These are phyloP conservation scores for Phylloporus arenicola DNA, from an alignment of 768 basidiomycete genomes.

Conservation along the genomic window DNA sequence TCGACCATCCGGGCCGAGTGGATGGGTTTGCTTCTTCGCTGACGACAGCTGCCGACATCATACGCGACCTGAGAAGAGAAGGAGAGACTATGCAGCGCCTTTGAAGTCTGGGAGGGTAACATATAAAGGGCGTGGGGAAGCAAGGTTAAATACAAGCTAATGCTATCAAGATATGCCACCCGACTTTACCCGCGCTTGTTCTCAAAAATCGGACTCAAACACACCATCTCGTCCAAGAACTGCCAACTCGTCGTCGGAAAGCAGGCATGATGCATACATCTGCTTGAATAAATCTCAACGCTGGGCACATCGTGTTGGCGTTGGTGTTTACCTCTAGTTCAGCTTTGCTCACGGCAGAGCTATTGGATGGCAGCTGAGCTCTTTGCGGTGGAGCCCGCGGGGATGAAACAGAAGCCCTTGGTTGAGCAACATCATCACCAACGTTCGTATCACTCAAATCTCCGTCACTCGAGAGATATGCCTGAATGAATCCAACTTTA, in stretches of 20 bases:
- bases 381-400: not conserved
- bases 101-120: not conserved
- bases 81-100: not conserved
- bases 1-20: slow-evolving; percentile 15
- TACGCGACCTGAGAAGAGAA: not conserved
- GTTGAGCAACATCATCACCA: not conserved
- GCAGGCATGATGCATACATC: slow-evolving; percentile 34
- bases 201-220: slow-evolving; percentile 28
- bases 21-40: slow-evolving; percentile 3
- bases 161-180: not conserved
- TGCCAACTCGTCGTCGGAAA: slow-evolving; percentile 32
- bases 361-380: too few relatives aligned
- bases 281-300: slow-evolving; percentile 15
- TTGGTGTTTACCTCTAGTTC: slow-evolving; percentile 21
- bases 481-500: slow-evolving; percentile 11
- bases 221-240: slow-evolving; percentile 25
- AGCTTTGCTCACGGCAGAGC: slow-evolving; percentile 2
- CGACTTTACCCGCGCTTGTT: not conserved
- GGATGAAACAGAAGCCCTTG: not conserved
- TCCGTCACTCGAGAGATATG: slow-evolving; percentile 32
- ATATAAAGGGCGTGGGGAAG: slow-evolving; percentile 2
- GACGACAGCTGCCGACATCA: slow-evolving; percentile 13
- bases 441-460: slow-evolving; percentile 9
- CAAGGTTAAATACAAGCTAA: not conserved
- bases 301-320: not conserved